Conservation (phyloP, 352 stramenopile species). For the Phytophthora colocasiae region DNA sequence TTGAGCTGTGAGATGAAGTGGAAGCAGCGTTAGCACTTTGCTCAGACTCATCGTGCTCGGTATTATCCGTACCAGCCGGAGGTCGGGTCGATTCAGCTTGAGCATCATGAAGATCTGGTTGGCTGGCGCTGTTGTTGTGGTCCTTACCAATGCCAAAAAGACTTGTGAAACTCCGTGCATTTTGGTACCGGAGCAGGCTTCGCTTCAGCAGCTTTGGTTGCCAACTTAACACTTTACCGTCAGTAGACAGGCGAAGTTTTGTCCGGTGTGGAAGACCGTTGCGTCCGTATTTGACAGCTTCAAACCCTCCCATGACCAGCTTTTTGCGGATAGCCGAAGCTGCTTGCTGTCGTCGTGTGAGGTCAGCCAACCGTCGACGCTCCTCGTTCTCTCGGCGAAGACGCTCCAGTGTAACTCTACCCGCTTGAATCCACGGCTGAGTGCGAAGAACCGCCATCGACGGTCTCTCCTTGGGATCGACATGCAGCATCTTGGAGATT, state of each 20-base stretch:
- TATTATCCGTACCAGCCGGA: conserved; percentile 26
- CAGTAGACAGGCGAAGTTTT: conserved; percentile 72
- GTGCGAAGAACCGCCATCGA: conserved; percentile 60
- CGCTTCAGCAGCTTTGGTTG: conserved; percentile 82
- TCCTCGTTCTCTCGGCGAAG: conserved; percentile 53
- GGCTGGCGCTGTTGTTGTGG: conserved; percentile 41
- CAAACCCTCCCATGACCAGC: conserved; percentile 71
- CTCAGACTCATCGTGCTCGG: conserved; percentile 27
- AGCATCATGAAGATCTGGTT: conserved; percentile 45
- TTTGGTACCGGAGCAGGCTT: conserved; percentile 73
- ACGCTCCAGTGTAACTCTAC: conserved; percentile 55
- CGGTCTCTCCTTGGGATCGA: conserved; percentile 72
- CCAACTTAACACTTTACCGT: conserved; percentile 78
- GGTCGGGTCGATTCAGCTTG: conserved; percentile 43
- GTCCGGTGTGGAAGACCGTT: conserved; percentile 80
- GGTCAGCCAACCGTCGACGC: conserved; percentile 50
- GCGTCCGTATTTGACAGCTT: conserved; percentile 84
- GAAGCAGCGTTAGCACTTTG: conserved; percentile 32
- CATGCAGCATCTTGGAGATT: conserved; percentile 79
- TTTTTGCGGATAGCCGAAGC: conserved; percentile 75
- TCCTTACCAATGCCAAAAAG: conserved; percentile 60
- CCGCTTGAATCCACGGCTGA: conserved; percentile 73
- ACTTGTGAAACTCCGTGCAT: conserved; percentile 69
- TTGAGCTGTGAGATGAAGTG: conserved; percentile 35
- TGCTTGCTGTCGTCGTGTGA: conserved; percentile 67